Percentiles rank a stretch among this genome's conserved stretches.
Evolutionary conservation across 2,329 filamentous ascomycete species (phyloP).

Genomic region (Gremmenia infestans): DNA sequence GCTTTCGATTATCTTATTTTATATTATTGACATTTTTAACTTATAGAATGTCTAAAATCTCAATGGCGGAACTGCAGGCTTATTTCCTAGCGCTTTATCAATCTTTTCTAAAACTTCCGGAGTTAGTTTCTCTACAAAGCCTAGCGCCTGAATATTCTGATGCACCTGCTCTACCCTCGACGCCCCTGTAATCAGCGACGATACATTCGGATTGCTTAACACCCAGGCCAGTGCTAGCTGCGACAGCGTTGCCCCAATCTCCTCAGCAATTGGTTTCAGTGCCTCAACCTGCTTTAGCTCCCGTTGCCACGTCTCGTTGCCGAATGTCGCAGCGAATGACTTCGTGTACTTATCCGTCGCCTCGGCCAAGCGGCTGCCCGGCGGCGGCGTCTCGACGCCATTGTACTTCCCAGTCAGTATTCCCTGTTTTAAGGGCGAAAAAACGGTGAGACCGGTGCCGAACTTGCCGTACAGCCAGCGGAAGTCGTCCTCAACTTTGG

Average conservation of each 20-base stretch:
- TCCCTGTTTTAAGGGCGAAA: conserved; percentile 52
- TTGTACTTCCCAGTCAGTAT: conserved; percentile 62
- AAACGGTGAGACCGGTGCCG: conserved; percentile 55
- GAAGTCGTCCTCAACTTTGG: conserved; percentile 57
- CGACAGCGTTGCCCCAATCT: conserved; percentile 47
- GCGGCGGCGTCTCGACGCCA: conserved; percentile 43
- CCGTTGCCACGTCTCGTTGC: conserved; percentile 36
- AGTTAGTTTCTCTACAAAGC: conserved; percentile 43
- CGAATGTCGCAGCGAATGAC: conserved; percentile 36
- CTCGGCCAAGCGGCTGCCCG: conserved; percentile 49
- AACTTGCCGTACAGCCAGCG: conserved; percentile 51
- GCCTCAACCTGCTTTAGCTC: conserved; percentile 33
- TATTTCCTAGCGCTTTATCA: conserved; percentile 38
- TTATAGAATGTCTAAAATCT: no score
- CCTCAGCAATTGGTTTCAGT: conserved; percentile 47
- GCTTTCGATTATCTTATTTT: no score
- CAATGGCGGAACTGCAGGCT: conserved; percentile 11
- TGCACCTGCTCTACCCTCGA: conserved; percentile 47
- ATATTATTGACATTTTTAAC: no score
- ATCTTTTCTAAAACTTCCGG: conserved; percentile 46
- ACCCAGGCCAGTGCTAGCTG: conserved; percentile 49
- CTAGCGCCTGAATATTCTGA: conserved; percentile 43
- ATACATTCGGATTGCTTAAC: conserved; percentile 47
- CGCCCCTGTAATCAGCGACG: conserved; percentile 47
- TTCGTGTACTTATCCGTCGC: conserved; percentile 41